Base-by-base conservation (phyloP, 2,329 filamentous ascomycete species). In the Fusarium udum region DNA sequence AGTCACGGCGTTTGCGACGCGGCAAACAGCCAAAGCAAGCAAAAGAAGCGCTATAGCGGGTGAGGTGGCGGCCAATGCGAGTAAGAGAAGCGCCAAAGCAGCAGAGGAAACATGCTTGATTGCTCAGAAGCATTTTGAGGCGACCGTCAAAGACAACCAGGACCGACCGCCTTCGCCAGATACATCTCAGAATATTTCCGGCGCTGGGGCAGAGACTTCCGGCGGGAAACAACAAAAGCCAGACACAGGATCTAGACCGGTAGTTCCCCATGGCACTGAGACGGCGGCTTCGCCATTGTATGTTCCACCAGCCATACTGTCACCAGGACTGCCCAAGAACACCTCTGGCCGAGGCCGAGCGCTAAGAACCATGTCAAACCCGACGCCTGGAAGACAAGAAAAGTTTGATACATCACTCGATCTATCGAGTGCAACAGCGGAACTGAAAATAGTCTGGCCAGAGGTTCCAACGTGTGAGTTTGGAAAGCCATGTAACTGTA, bases 351-450 rank as follows among this genome's bases (percentile, higher is more conserved):
- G 42, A 20, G 42, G n/a, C 18, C 16, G n/a, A 12, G 7, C 26
- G 42, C 7, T 26, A 26, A 24, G 42, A 13, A 26, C 42, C 3
- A 45, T 26, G 24, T 45, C 42, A 6, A 20, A 13, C 11, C 16
- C 24, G 11, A 20, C 7, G 7, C 24, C 4, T 45, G 24, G 11
- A 26, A 45, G 24, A 13, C 16, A 11, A 9, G n/a, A 20, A 26
- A 20, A 20, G 3, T 4, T 13, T 9, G 39, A 13, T 20, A 13
- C 0, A 26, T 14, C 42, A 3, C 4, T 20, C 16, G 0, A 20
- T 20, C 24, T 6, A 20, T 13, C 24, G 16, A 26, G 3, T 45
- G 42, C 12, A 20, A 26, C 0, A 20, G 24, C 4, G 4, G 42
- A 26, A 45, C 11, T 7, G 11, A 14, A 0, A 26, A 45, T 26